Base-by-base conservation (phyloP, 83 land plant species). In the Isoetes engelmannii region DNA sequence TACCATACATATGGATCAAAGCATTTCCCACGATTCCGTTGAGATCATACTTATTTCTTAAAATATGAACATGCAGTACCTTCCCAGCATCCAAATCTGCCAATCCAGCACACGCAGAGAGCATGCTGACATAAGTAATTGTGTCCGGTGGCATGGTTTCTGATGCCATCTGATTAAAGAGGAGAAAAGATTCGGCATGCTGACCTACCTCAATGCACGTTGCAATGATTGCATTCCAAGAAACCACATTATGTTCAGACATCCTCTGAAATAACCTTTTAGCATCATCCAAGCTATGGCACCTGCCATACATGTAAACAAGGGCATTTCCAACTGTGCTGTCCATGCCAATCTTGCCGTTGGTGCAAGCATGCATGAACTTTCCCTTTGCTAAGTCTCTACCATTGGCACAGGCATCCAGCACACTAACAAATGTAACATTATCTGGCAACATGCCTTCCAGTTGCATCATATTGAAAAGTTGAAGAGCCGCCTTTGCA, bases 211-310 rank as follows among this genome's bases (percentile, higher is more conserved):
- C 19, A 20, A 20, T 15, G 63, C 20, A 60, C 3, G 63, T 20
- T 60, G 21, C 20, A 20, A 60, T 60, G 12, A 60, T 60, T 8
- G 63, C 63, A 60, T 13, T 60, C 63, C 63, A 60, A 15, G 63
- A 8, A 60, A 3, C 19, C 63, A 60, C 63, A 60, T 60, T 21
- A 1, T 21, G 13, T 15, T 13, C 13, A 9, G 1, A 13, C 63
- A 60, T 60, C 10, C 63, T 20, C 19, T 60, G 19, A 21, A 60
- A 60, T 15, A 60, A n/a, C 63, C 20, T 10, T 20, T 9, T 60
- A n/a, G 63, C 63, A 15, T 60, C 63, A 9, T 60, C 28, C 19
- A 60, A 13, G 21, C 28, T 60, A 15, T 20, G 2, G 12, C 17
- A 21, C 63, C 20, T 60, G 21, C 12, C 63, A 60, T 13, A 60